Conservation (phyloP, 2,329 filamentous ascomycete species). For the Didymellaceae sp. region DNA sequence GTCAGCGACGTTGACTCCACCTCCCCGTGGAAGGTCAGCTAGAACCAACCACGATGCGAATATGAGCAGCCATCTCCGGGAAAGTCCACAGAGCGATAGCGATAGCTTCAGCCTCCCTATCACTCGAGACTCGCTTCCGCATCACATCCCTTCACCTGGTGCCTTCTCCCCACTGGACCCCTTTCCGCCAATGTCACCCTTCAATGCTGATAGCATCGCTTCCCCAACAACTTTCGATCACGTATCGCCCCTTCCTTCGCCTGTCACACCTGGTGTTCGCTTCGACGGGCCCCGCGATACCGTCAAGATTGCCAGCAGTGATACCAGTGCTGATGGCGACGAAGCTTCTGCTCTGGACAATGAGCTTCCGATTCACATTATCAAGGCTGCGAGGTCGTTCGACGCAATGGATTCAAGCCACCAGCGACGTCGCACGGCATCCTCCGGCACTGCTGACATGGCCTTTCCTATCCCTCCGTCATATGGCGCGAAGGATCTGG, state of each 20-base stretch:
- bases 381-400: constrained; percentile 28
- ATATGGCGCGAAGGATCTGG: constrained; percentile 22
- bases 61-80: constrained; percentile 31
- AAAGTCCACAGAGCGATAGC: constrained; percentile 40
- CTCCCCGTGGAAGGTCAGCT: constrained; percentile 34
- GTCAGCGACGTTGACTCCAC: constrained; percentile 30
- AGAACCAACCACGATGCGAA: constrained; percentile 24
- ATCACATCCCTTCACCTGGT: constrained; percentile 31
- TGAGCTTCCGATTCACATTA: constrained; percentile 29
- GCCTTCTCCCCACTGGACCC: constrained; percentile 42
- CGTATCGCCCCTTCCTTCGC: constrained; percentile 43
- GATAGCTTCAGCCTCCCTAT: constrained; percentile 22
- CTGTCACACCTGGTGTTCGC: constrained; percentile 43
- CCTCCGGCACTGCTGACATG: constrained; percentile 41
- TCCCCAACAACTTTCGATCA: constrained; percentile 43
- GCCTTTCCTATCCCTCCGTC: constrained; percentile 28
- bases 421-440: constrained; percentile 45
- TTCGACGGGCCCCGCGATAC: constrained; percentile 35
- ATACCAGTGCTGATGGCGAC: constrained; percentile 41
- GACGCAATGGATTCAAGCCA: constrained; percentile 22
- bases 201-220: constrained; percentile 31
- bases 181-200: constrained; percentile 38
- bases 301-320: constrained; percentile 48
- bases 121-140: constrained; percentile 25
- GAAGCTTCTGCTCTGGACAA: constrained; percentile 34